A percentile compares a stretch with the other conserved stretches of the same genome.
phyloP scores from a whole-genome alignment of 2,329 filamentous ascomycete species.

The Neofusicoccum sp. region DNA sequence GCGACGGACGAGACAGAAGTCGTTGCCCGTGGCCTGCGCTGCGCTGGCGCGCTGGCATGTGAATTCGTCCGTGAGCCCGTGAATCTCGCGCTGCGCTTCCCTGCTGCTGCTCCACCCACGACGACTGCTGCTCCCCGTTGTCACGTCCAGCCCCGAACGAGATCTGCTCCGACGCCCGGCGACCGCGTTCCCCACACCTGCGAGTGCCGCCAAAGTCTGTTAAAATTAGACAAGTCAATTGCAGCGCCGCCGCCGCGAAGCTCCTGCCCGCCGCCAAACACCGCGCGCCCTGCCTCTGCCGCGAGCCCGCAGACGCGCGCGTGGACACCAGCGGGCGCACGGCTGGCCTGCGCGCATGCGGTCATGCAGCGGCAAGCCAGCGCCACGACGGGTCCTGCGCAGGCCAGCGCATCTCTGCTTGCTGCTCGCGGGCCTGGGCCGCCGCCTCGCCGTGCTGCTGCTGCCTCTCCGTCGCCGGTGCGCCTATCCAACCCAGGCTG shows the following conservation, averaged over 20 bases:
- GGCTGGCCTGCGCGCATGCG: background rate
- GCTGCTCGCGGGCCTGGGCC: too few relatives aligned
- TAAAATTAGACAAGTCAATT: background rate
- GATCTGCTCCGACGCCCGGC: background rate
- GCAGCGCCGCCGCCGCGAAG: background rate
- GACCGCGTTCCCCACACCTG: background rate
- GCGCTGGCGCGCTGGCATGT: background rate
- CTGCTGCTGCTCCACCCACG: background rate
- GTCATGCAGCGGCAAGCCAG: background rate
- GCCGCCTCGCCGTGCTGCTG: too few relatives aligned
- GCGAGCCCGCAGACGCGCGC: background rate
- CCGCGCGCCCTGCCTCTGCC: background rate
- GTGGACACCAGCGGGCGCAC: background rate
- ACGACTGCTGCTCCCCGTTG: background rate
- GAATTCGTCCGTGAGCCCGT: conserved; percentile 2
- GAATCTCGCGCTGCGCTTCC: background rate
- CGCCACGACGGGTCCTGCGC: background rate
- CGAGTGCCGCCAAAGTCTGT: background rate
- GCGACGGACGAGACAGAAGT: background rate
- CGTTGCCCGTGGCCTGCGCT: background rate
- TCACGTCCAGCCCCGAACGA: background rate
- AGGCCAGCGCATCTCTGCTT: background rate
- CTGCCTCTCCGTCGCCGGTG: background rate
- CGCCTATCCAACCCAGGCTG: background rate
- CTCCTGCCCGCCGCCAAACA: background rate